Conservation (phyloP, 2,329 filamentous ascomycete genomes). For the Cordyceps cateniannulata region DNA sequence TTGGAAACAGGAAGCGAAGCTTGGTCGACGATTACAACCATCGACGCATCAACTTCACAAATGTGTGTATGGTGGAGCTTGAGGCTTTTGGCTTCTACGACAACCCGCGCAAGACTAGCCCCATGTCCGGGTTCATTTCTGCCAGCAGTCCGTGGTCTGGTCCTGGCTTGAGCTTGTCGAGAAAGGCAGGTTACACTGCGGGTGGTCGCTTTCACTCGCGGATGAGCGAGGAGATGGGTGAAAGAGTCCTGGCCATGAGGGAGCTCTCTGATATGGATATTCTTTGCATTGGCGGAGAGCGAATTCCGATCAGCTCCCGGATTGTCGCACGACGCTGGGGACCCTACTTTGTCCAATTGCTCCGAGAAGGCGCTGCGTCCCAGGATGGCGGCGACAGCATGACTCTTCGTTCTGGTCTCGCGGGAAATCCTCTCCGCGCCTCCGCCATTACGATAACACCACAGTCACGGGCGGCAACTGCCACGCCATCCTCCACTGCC, state of each 20-base stretch:
- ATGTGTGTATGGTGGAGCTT: slow-evolving; percentile 93
- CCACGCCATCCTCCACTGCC: slow-evolving; percentile 40
- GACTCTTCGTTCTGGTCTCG: slow-evolving; percentile 62
- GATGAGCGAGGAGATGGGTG: slow-evolving; percentile 79
- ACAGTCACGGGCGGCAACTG: slow-evolving; percentile 45
- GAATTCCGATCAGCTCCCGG: slow-evolving; percentile 88
- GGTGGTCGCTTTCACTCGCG: slow-evolving; percentile 70
- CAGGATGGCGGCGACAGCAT: slow-evolving; percentile 68
- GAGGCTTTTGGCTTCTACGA: slow-evolving; percentile 97
- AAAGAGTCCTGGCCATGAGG: slow-evolving; percentile 68
- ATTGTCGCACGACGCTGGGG: slow-evolving; percentile 87
- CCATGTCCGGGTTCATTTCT: slow-evolving; percentile 78
- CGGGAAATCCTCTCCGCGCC: slow-evolving; percentile 57
- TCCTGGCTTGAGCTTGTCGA: slow-evolving; percentile 48
- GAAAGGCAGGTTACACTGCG: slow-evolving; percentile 58
- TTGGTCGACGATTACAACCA: slow-evolving; percentile 98
- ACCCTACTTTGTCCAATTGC: slow-evolving; percentile 86
- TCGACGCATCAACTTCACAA: slow-evolving; percentile 92
- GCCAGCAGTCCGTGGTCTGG: slow-evolving; percentile 65
- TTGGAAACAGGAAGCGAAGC: slow-evolving; percentile 88
- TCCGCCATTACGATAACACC: slow-evolving; percentile 83
- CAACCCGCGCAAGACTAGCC: slow-evolving; percentile 73
- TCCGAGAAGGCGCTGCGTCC: slow-evolving; percentile 71
- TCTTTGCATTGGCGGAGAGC: slow-evolving; percentile 81
- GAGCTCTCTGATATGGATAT: slow-evolving; percentile 97